Percentiles rank a stretch among this genome's conserved stretches.
phyloP scores from a whole-genome alignment of 2,329 filamentous ascomycete genomes.

The Pseudogymnoascus sp. region DNA sequence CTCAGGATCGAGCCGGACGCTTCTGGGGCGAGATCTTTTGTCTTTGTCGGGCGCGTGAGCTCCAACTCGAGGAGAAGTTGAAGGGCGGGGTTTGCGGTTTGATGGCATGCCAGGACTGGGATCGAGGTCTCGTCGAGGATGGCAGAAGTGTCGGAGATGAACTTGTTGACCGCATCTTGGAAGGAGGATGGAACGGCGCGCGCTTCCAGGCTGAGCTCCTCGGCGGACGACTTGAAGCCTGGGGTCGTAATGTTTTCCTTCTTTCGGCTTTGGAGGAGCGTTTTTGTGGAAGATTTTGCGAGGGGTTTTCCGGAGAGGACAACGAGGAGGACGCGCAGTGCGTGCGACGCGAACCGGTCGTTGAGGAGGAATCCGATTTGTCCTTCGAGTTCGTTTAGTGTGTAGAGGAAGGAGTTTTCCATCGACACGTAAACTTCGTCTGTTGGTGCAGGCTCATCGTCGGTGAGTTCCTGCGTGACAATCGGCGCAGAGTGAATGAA shows the following conservation, averaged over 20 bases:
- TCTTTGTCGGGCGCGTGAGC: slow-evolving; percentile 62
- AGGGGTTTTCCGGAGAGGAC: slow-evolving; percentile 78
- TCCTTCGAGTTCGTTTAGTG: slow-evolving; percentile 79
- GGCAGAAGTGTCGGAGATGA: slow-evolving; percentile 67
- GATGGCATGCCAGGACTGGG: slow-evolving; percentile 76
- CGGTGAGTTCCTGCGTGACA: slow-evolving; percentile 62
- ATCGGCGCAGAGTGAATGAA: slow-evolving; percentile 75
- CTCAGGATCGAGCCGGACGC: slow-evolving; percentile 53
- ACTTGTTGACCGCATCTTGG: slow-evolving; percentile 64
- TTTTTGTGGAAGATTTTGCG: slow-evolving; percentile 58
- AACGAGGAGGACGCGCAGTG: slow-evolving; percentile 74
- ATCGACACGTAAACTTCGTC: slow-evolving; percentile 51
- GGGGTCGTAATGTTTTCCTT: slow-evolving; percentile 73
- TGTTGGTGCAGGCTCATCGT: slow-evolving; percentile 34
- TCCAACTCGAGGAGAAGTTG: slow-evolving; percentile 86
- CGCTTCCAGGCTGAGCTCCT: slow-evolving; percentile 37
- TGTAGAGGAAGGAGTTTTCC: slow-evolving; percentile 76
- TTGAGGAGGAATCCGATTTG: slow-evolving; percentile 77
- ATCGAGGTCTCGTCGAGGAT: slow-evolving; percentile 72
- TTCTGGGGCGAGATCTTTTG: slow-evolving; percentile 51
- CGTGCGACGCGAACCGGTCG: slow-evolving; percentile 83
- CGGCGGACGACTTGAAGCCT: slow-evolving; percentile 39
- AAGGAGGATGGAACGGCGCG: slow-evolving; percentile 73
- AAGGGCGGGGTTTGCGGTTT: slow-evolving; percentile 85
- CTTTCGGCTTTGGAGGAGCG: slow-evolving; percentile 80